Percentiles rank a stretch among this genome's conserved stretches.
Conservation (phyloP, 108 stramenopile species). For the Schizochytrium sp. region DNA sequence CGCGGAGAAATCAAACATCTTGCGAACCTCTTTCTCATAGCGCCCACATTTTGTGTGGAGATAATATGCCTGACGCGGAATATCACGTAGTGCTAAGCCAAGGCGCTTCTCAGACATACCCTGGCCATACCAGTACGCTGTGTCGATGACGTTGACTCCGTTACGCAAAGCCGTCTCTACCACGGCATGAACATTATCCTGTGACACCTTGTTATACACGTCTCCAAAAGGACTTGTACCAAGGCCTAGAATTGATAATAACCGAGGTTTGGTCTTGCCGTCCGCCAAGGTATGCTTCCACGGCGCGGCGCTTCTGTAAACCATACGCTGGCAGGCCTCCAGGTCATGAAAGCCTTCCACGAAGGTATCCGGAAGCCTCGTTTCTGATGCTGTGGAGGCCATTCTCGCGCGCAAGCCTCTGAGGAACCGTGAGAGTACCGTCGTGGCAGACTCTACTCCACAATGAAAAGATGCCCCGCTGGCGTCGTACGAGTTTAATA, state of each 20-base stretch:
- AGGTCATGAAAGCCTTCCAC: no score
- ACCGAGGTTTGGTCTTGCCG: not conserved
- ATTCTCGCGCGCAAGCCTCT: no score
- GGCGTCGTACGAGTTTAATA: no score
- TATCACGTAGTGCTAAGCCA: slow-evolving; percentile 7
- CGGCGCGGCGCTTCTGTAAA: no score
- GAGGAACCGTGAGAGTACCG: no score
- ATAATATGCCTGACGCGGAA: slow-evolving; percentile 19
- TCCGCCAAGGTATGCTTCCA: not conserved
- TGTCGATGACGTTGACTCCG: slow-evolving; percentile 53
- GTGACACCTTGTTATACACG: not conserved
- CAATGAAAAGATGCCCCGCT: no score
- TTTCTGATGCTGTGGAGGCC: no score
- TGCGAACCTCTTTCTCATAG: slow-evolving; percentile 54
- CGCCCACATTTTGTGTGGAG: slow-evolving; percentile 47
- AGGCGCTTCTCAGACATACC: slow-evolving; percentile 18
- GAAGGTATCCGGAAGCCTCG: no score
- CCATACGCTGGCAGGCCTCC: no score
- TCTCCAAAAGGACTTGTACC: slow-evolving; percentile 38
- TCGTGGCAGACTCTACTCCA: no score
- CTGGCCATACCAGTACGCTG: slow-evolving; percentile 46
- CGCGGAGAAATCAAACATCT: slow-evolving; percentile 88
- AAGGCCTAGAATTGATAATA: slow-evolving; percentile 25
- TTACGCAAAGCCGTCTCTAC: not conserved
- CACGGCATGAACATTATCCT: not conserved